Conservation (phyloP, 2,329 filamentous ascomycete genomes). For the Aspergillus novoparasiticus region DNA sequence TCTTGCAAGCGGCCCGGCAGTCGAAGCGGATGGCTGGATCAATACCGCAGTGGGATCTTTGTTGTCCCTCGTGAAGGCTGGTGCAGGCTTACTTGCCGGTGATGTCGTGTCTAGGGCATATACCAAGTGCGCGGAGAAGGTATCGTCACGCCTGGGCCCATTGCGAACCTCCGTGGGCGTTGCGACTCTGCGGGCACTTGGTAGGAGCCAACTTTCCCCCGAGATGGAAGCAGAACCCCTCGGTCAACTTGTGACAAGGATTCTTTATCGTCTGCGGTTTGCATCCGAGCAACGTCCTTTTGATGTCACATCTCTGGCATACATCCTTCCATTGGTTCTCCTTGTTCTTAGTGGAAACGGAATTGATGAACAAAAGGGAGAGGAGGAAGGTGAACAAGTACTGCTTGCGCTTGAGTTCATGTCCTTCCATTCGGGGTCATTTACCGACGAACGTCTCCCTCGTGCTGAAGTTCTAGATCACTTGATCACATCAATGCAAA, state of each 20-base stretch:
- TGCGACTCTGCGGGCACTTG: slow-evolving; percentile 79
- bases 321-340: slow-evolving; percentile 80
- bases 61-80: slow-evolving; percentile 70
- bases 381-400: slow-evolving; percentile 87
- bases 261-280: slow-evolving; percentile 88
- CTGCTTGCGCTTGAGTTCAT: slow-evolving; percentile 87
- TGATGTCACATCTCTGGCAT: slow-evolving; percentile 83
- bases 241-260: slow-evolving; percentile 78
- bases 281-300: slow-evolving; percentile 92
- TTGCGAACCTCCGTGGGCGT: slow-evolving; percentile 83
- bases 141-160: slow-evolving; percentile 72
- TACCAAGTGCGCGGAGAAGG: slow-evolving; percentile 74
- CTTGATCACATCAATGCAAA: slow-evolving; percentile 81
- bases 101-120: slow-evolving; percentile 78
- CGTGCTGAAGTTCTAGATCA: slow-evolving; percentile 71
- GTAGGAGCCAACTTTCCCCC: slow-evolving; percentile 70
- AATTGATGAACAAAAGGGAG: slow-evolving; percentile 62
- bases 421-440: slow-evolving; percentile 82
- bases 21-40: slow-evolving; percentile 86
- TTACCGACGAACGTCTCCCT: slow-evolving; percentile 72
- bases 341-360: slow-evolving; percentile 78
- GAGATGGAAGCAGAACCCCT: slow-evolving; percentile 78
- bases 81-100: slow-evolving; percentile 79
- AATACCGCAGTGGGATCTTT: slow-evolving; percentile 75
- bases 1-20: slow-evolving; percentile 84